Conservation (phyloP, 805 yeast species). For the Nakazawaea populi region DNA sequence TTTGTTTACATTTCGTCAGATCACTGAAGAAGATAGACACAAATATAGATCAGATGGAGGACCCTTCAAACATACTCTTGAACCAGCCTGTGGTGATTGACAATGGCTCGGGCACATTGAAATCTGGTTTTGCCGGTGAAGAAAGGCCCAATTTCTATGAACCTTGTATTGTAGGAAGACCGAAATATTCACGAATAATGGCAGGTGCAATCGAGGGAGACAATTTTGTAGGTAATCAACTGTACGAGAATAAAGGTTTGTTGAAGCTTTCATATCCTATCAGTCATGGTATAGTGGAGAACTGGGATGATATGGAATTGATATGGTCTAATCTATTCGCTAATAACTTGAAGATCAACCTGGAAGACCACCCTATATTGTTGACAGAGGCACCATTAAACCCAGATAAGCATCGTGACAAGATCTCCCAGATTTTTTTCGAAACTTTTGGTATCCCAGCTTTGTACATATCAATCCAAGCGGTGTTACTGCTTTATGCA, state of each 20-base stretch:
- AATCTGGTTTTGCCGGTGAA: slow-evolving; percentile 93
- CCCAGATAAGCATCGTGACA: slow-evolving; percentile 55
- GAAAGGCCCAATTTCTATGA: slow-evolving; percentile 66
- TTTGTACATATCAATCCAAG: slow-evolving; percentile 66
- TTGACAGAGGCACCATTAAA: slow-evolving; percentile 88
- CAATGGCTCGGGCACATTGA: slow-evolving; percentile 78
- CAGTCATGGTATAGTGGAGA: slow-evolving; percentile 67
- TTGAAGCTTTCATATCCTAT: slow-evolving; percentile 67
- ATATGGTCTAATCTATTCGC: slow-evolving; percentile 69
- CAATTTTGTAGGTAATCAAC: slow-evolving; percentile 67
- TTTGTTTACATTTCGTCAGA: background rate
- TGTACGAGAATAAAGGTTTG: slow-evolving; percentile 76
- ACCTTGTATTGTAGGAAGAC: slow-evolving; percentile 68
- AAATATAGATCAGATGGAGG: slow-evolving; percentile 1
- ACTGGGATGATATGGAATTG: slow-evolving; percentile 85
- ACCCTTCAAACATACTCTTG: slow-evolving; percentile 23
- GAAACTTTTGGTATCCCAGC: slow-evolving; percentile 75
- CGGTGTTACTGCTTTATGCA: slow-evolving; percentile 80
- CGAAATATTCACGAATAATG: slow-evolving; percentile 81
- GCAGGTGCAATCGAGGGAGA: slow-evolving; percentile 61
- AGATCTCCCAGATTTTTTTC: slow-evolving; percentile 58
- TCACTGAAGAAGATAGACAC: no score
- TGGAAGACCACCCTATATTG: slow-evolving; percentile 83
- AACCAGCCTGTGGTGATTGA: slow-evolving; percentile 78
- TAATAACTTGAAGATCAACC: slow-evolving; percentile 47